These are phyloP conservation scores for Tulasnella sp. DNA, from an alignment of 768 basidiomycete species.

Conservation along the genomic window DNA sequence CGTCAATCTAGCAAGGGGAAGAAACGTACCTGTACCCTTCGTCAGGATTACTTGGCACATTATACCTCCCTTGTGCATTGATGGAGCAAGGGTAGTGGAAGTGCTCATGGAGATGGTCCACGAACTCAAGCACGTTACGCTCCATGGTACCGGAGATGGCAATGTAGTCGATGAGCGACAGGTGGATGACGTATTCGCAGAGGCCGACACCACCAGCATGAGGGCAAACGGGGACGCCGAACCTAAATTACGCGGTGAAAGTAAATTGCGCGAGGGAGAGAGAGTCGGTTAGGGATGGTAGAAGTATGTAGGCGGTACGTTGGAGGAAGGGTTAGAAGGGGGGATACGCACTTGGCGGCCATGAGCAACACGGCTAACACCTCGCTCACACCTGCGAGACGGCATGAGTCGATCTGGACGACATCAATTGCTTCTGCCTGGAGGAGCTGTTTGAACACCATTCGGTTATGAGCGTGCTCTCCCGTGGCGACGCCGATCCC, in stretches of 20 bases:
- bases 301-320: no score
- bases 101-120: conserved; percentile 88
- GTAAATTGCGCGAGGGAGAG: neutral
- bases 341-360: conserved; percentile 59
- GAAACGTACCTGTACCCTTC: conserved; percentile 64
- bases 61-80: conserved; percentile 75
- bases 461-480: conserved; percentile 89
- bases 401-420: conserved; percentile 89
- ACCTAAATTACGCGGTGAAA: conserved; percentile 33
- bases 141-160: conserved; percentile 86
- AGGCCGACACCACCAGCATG: conserved; percentile 92
- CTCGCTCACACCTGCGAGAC: conserved; percentile 87
- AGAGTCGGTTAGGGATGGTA: no score
- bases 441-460: conserved; percentile 91
- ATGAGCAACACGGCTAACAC: conserved; percentile 82
- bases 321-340: neutral
- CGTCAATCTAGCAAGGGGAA: neutral
- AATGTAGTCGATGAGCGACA: conserved; percentile 77
- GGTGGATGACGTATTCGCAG: conserved; percentile 44
- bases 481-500: conserved; percentile 89
- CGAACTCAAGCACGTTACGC: conserved; percentile 79
- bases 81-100: conserved; percentile 84
- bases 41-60: conserved; percentile 60
- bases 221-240: conserved; percentile 78
- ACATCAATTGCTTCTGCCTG: conserved; percentile 87